Evolutionary conservation across 2,329 filamentous ascomycete species (phyloP), one percentile per base, ranked within the genome.

Genomic region (Colletotrichum sublineola): DNA sequence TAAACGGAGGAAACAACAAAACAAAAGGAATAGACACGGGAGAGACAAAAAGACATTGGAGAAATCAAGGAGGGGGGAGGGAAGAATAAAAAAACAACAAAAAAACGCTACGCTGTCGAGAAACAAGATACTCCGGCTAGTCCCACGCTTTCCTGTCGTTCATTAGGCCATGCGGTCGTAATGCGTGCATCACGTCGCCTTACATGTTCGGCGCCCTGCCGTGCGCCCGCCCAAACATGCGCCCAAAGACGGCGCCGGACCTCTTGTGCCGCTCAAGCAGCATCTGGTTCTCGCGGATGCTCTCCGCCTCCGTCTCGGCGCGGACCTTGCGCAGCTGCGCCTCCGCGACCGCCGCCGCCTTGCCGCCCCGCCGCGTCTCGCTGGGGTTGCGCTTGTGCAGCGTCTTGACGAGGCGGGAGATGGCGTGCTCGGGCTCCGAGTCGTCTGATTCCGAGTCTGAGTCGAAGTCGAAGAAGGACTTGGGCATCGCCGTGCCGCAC

Each of bases 381-480:
- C 67, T 74, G 58, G 61, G 64, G 36, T 40, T 71, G 36, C 73
- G 70, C 65, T 63, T 73, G 58, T 75, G 73, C 33, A 75, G 61
- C 46, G 64, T 67, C 70, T 68, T 68, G 74, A 64, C 50, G 56
- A 70, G 42, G 74, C 58, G 4, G 73, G 69, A 62, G 57, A 74
- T 73, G 42, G 68, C 50, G 52, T 64, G 64, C 60, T 72, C 73
- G 18, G 64, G 69, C 42, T 63, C 65, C 38, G 70, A 24, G n/a
- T 62, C 64, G 6, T 75, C 74, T 18, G 67, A 68, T 14, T 74
- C 73, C 9, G 73, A 74, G 53, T 75, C 74, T 18, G 73, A 75
- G 58, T 75, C 74, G 31, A 75, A 75, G 62, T 75, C 68, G 65
- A 75, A 75, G 57, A 73, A 74, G 40, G 72, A 74, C 42, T 74